Conservation (phyloP, 2,329 filamentous ascomycete species). For the Clathrospora elynae region DNA sequence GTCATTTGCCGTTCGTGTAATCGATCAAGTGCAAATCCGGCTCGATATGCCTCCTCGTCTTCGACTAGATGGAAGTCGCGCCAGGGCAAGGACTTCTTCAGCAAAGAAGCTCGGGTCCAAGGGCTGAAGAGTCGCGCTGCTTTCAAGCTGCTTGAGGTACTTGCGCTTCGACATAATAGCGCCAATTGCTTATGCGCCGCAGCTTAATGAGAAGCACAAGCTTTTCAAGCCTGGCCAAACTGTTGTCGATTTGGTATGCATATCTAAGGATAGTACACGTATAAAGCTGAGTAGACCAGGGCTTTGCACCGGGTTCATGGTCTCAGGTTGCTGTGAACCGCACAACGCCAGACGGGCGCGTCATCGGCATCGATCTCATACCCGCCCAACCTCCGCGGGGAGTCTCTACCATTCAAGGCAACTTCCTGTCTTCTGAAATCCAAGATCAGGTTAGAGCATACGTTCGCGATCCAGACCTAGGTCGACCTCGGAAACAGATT, state of each 20-base stretch:
- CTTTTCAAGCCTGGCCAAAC: conserved; percentile 82
- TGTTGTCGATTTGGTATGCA: conserved; percentile 79
- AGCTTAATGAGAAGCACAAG: conserved; percentile 82
- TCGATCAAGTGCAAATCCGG: conserved; percentile 7
- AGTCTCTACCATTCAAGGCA: conserved; percentile 92
- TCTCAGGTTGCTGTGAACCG: conserved; percentile 76
- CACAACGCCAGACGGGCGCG: conserved; percentile 75
- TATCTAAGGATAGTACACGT: background rate
- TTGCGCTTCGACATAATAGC: background rate
- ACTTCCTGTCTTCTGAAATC: conserved; percentile 80
- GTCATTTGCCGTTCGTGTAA: conserved; percentile 11
- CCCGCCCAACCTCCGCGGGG: conserved; percentile 88
- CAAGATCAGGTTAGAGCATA: conserved; percentile 77
- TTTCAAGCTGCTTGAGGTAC: conserved; percentile 87
- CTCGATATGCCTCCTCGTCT: conserved; percentile 54
- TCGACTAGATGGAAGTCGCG: conserved; percentile 82
- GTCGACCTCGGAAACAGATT: conserved; percentile 53
- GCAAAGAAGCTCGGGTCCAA: conserved; percentile 75
- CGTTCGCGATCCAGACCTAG: conserved; percentile 67
- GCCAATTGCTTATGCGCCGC: conserved; percentile 21
- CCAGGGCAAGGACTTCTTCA: conserved; percentile 73
- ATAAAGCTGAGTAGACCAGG: conserved; percentile 53
- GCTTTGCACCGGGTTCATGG: conserved; percentile 73
- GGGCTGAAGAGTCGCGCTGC: conserved; percentile 88
- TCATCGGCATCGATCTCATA: conserved; percentile 92